These are phyloP conservation scores for Herpotrichia juniperi DNA, from an alignment of 2,329 filamentous ascomycete species.

Conservation along the genomic window DNA sequence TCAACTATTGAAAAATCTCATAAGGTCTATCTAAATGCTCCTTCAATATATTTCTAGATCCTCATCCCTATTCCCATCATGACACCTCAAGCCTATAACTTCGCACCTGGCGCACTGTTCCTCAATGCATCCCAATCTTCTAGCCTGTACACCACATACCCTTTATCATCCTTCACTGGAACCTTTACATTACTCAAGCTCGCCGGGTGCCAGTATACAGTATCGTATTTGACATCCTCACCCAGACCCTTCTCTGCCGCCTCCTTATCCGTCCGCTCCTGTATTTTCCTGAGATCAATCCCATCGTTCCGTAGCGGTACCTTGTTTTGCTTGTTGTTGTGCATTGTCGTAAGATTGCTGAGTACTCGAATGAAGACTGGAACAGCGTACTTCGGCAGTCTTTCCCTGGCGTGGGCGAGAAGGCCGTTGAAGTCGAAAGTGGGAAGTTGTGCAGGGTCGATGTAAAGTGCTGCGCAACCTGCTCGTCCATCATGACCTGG, in stretches of 20 bases:
- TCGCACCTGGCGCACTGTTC: conserved; percentile 46
- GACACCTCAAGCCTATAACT: conserved; percentile 44
- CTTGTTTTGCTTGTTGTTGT: conserved; percentile 85
- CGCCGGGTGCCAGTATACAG: conserved; percentile 57
- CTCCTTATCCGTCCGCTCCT: conserved; percentile 45
- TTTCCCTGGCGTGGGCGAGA: conserved; percentile 62
- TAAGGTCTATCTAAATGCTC: background rate
- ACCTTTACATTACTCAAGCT: conserved; percentile 40
- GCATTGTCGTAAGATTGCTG: conserved; percentile 63
- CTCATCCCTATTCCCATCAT: background rate
- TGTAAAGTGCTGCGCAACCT: conserved; percentile 61
- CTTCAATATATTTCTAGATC: background rate
- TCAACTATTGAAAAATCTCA: too few relatives aligned
- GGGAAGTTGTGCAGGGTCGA: conserved; percentile 56
- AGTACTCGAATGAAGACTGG: conserved; percentile 74
- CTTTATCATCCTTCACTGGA: conserved; percentile 44
- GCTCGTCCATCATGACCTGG: conserved; percentile 59
- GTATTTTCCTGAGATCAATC: conserved; percentile 61
- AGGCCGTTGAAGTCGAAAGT: conserved; percentile 62
- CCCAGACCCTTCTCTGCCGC: conserved; percentile 45
- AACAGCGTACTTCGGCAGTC: conserved; percentile 75
- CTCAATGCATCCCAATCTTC: conserved; percentile 63
- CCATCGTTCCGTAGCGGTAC: conserved; percentile 71
- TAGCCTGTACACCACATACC: conserved; percentile 64
- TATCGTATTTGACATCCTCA: conserved; percentile 46